A percentile compares a stretch with the other conserved stretches of the same genome.
Evolutionary conservation across 75 land plant genomes (phyloP).

Genomic region (Pseudotsuga menziesii): DNA sequence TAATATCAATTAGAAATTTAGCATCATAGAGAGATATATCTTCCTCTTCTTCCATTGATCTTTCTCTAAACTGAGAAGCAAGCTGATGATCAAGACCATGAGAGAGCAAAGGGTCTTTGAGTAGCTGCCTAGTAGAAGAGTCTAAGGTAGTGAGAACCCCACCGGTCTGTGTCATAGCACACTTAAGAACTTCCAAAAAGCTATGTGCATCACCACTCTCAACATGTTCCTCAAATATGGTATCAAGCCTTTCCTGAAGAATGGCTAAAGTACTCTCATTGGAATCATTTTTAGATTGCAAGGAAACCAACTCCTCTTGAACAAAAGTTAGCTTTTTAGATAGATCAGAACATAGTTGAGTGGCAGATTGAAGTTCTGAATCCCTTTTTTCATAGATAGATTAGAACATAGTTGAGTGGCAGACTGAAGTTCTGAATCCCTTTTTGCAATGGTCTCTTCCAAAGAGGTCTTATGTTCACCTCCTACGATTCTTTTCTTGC

Average conservation of each 20-base stretch:
- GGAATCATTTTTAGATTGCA: slow-evolving; percentile 23
- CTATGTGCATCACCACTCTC: slow-evolving; percentile 30
- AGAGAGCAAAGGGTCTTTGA: slow-evolving; percentile 15
- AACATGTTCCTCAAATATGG: slow-evolving; percentile 33
- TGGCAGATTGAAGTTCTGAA: no score
- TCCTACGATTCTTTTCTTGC: slow-evolving; percentile 1
- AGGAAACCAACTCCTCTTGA: slow-evolving; percentile 13
- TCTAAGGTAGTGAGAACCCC: slow-evolving; percentile 16
- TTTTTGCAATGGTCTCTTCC: slow-evolving; percentile 15
- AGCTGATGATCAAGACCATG: slow-evolving; percentile 14
- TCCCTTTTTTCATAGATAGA: no score
- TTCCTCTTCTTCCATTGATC: slow-evolving; percentile 12
- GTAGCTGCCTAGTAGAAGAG: slow-evolving; percentile 16
- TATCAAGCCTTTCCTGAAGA: slow-evolving; percentile 47
- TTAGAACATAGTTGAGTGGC: slow-evolving; percentile 24
- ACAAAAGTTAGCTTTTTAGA: slow-evolving; percentile 24
- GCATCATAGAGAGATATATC: slow-evolving; percentile 13
- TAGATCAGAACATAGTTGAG: no score
- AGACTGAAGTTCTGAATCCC: slow-evolving; percentile 17
- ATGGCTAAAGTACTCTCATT: slow-evolving; percentile 22
- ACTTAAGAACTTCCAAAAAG: slow-evolving; percentile 34
- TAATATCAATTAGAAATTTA: not conserved
- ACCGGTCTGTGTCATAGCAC: slow-evolving; percentile 26
- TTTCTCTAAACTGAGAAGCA: slow-evolving; percentile 15
- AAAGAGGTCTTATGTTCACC: not conserved